Conservation (phyloP, 1,284 basidiomycete genomes). For the Fomitopsis betulina region DNA sequence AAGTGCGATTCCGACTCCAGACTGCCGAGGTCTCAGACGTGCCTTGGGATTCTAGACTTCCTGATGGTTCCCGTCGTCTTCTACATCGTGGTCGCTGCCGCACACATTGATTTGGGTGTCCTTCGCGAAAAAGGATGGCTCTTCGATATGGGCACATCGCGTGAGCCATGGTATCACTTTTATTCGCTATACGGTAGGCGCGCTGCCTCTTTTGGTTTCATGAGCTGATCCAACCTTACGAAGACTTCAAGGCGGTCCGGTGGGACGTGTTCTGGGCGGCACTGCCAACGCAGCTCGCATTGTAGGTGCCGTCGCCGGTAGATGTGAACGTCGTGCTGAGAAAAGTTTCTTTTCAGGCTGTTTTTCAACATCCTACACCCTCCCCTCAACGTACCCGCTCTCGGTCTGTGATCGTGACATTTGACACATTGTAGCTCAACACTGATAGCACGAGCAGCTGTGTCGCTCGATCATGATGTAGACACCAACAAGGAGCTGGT, state of each 20-base stretch:
- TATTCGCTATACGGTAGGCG: slow-evolving; percentile 70
- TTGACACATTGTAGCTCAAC: no score
- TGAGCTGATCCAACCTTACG: background rate
- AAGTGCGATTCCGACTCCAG: slow-evolving; percentile 25
- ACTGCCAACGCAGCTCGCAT: slow-evolving; percentile 77
- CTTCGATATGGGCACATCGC: slow-evolving; percentile 71
- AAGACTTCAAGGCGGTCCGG: slow-evolving; percentile 60
- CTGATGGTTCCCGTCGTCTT: slow-evolving; percentile 81
- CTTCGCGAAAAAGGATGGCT: slow-evolving; percentile 80
- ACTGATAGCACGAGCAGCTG: slow-evolving; percentile 40
- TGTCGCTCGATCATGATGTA: slow-evolving; percentile 90
- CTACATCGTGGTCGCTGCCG: slow-evolving; percentile 73
- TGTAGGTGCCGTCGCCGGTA: slow-evolving; percentile 42
- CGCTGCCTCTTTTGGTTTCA: background rate
- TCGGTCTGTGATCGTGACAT: slow-evolving; percentile 45
- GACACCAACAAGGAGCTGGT: slow-evolving; percentile 93
- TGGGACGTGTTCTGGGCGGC: slow-evolving; percentile 70
- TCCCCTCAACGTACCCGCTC: slow-evolving; percentile 88
- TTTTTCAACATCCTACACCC: slow-evolving; percentile 96
- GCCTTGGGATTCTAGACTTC: slow-evolving; percentile 56
- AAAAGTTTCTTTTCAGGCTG: slow-evolving; percentile 36
- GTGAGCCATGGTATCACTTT: slow-evolving; percentile 79
- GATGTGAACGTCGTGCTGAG: background rate
- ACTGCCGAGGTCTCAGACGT: background rate
- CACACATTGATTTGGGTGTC: slow-evolving; percentile 54